phyloP scores from a whole-genome alignment of 495 filamentous ascomycete genomes.

The Thozetella sp. region DNA sequence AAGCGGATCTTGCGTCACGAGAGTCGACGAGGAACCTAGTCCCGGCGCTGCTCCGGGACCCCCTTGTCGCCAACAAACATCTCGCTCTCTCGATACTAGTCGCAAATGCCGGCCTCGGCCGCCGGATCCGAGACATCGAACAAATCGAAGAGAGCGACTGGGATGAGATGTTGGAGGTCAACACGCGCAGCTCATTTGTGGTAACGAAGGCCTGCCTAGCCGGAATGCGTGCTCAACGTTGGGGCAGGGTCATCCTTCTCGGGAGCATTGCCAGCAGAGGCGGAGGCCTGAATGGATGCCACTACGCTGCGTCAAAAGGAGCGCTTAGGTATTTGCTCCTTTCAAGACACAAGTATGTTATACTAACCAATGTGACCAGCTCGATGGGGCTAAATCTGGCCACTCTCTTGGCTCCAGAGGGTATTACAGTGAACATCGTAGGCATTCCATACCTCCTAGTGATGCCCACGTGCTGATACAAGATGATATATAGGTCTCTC shows the following conservation, averaged over 20 bases:
- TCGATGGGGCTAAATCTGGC: slow-evolving; percentile 53
- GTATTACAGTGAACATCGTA: slow-evolving; percentile 65
- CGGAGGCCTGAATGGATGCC: slow-evolving; percentile 69
- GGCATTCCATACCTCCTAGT: too few relatives aligned
- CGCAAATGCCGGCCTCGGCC: slow-evolving; percentile 43
- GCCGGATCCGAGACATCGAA: slow-evolving; percentile 26
- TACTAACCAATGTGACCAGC: not conserved
- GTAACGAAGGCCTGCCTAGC: slow-evolving; percentile 66
- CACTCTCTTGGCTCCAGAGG: slow-evolving; percentile 57
- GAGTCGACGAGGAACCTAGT: slow-evolving; percentile 31
- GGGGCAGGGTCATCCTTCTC: slow-evolving; percentile 71
- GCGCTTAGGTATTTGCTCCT: slow-evolving; percentile 67
- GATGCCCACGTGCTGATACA: too few relatives aligned
- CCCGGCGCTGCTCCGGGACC: slow-evolving; percentile 52
- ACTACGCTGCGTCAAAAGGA: slow-evolving; percentile 71
- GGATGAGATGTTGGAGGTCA: slow-evolving; percentile 66
- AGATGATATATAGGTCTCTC: slow-evolving; percentile 77
- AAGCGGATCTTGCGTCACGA: not conserved
- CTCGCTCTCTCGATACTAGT: slow-evolving; percentile 61
- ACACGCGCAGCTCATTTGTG: slow-evolving; percentile 67
- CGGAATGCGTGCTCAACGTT: slow-evolving; percentile 61
- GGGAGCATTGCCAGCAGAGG: slow-evolving; percentile 68
- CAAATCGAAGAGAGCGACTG: slow-evolving; percentile 60
- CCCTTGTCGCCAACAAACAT: slow-evolving; percentile 47
- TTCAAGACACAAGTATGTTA: slow-evolving; percentile 7